Base-by-base conservation (phyloP, 257 asterid genomes). In the Striga asiatica region DNA sequence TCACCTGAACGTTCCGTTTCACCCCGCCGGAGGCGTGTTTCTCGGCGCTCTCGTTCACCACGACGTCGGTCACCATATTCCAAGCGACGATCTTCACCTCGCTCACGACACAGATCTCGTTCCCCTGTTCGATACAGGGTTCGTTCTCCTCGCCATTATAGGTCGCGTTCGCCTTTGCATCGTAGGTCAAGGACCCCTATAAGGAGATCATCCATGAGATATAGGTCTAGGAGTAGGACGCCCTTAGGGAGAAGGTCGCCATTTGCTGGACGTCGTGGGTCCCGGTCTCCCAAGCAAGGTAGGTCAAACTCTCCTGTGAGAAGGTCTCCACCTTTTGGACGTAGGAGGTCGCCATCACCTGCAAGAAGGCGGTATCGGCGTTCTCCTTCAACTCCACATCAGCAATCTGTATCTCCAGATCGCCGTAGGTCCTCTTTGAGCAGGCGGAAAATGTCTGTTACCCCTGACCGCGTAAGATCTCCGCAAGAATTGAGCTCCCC, bases 401-500 rank as follows among this genome's bases (percentile, higher is more conserved):
- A 65, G 39, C 75, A 60, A 61, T 82, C 94, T 34, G 60, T 50
- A 19, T 75, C 94, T 37, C 85, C 89, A 39, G 70, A 31, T 64
- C 74, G 47, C 8, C 81, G 55, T 27, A 82, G 80, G 69, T 59
- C 83, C 70, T 62, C 82, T 32, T 7, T 32, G 55, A 69, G 56
- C 58, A 68, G 60, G 11, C 74, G 67, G 17, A 77, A 66, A 68
- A 75, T 77, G 75, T 84, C 89, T 57, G 24, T 58, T 42, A 62
- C 73, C 56, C 85, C 85, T 52, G 73, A 27, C 25, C 58, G 24
- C 55, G 70, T 60, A 43, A 76, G 72, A 64, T 81, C 84, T 71
- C 72, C 82, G 60, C 72, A 53, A 66, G 81, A 70, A 48, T 76
- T 62, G 20, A 65, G 77, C 74, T 83, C 95, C 43, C 81, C 85